These are phyloP conservation scores for Globisporangium solare DNA, from an alignment of 352 stramenopile species.

Conservation along the genomic window DNA sequence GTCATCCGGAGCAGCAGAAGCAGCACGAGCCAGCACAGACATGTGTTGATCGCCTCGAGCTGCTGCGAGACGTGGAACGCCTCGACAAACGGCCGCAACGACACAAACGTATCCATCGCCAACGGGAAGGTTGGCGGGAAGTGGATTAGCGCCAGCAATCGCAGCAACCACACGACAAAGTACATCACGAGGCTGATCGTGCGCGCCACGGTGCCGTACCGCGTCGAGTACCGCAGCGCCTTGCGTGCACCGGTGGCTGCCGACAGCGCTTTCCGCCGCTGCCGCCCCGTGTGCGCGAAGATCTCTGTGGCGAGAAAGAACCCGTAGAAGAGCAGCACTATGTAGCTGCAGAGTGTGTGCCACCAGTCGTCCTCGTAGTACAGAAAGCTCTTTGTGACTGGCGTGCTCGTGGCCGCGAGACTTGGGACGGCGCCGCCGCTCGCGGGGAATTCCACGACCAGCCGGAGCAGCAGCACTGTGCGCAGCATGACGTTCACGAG, in stretches of 20 bases:
- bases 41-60: constrained; percentile 31
- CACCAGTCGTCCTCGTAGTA: constrained; percentile 22
- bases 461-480: constrained; percentile 31
- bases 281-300: constrained; percentile 21
- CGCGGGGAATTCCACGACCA: constrained; percentile 43
- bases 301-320: constrained; percentile 47
- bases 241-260: constrained; percentile 1
- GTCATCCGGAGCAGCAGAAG: constrained; percentile 37
- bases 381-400: constrained; percentile 39
- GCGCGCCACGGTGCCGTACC: constrained; percentile 24
- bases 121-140: constrained; percentile 30
- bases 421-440: constrained; percentile 30
- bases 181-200: constrained; percentile 33
- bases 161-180: constrained; percentile 37
- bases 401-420: constrained; percentile 20
- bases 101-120: constrained; percentile 24
- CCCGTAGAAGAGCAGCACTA: constrained; percentile 35
- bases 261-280: constrained; percentile 11
- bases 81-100: constrained; percentile 32
- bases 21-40: constrained; percentile 38
- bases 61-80: constrained; percentile 32
- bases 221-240: constrained; percentile 22
- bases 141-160: constrained; percentile 30
- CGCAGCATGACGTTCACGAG: constrained; percentile 46
- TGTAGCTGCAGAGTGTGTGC: constrained; percentile 24